Conservation (phyloP, 108 stramenopile genomes). For the Fistulifera pelliculosa region DNA sequence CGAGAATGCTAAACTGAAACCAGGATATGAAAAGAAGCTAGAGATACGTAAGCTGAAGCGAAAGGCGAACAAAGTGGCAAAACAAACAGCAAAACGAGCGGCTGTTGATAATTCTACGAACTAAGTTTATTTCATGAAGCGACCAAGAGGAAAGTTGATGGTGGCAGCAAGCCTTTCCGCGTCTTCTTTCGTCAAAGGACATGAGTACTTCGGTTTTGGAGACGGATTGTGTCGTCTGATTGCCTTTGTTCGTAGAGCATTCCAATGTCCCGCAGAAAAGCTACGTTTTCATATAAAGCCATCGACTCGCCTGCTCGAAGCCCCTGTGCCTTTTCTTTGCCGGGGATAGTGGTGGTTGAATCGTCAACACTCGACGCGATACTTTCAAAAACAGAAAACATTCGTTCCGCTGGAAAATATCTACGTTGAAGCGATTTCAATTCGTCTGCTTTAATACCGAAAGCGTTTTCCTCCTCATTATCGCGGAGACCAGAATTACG, state of each 20-base stretch:
- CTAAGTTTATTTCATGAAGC: not conserved
- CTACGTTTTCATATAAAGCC: not conserved
- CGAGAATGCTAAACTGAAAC: slow-evolving; percentile 68
- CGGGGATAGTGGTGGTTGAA: not conserved
- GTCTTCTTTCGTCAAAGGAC: slow-evolving; percentile 1
- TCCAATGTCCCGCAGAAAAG: not conserved
- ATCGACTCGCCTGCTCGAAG: not conserved
- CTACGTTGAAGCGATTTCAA: slow-evolving; percentile 18
- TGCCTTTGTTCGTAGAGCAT: not conserved
- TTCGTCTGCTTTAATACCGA: slow-evolving; percentile 22
- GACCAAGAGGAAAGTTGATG: slow-evolving; percentile 7
- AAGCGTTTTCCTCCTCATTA: slow-evolving; percentile 17
- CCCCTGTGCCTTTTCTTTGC: not conserved
- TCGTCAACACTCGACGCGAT: slow-evolving; percentile 23
- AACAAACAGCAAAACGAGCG: slow-evolving; percentile 48
- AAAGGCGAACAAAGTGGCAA: slow-evolving; percentile 48
- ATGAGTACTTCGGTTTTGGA: slow-evolving; percentile 2
- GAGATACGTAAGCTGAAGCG: slow-evolving; percentile 59
- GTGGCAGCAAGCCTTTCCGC: not conserved
- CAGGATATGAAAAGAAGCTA: slow-evolving; percentile 69
- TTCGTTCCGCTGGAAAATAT: slow-evolving; percentile 45
- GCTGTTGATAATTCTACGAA: not conserved
- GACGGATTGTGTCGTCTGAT: not conserved
- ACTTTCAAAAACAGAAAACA: slow-evolving; percentile 41
- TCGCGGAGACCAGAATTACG: slow-evolving; percentile 6